Base-by-base conservation (phyloP, 2,329 filamentous ascomycete genomes). In the Tolypocladium tropicale region DNA sequence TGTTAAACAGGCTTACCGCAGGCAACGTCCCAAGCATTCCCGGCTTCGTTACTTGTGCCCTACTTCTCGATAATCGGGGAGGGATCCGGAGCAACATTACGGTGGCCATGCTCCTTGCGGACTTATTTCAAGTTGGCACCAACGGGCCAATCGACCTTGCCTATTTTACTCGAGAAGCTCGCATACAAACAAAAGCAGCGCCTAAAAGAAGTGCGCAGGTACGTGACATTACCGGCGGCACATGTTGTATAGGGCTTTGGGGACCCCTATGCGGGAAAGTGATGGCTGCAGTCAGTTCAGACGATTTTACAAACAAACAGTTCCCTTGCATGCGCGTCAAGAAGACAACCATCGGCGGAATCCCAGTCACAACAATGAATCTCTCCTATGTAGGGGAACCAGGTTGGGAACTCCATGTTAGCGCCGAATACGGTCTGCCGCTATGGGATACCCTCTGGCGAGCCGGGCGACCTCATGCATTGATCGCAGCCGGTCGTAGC, bases 331-430 rank as follows among this genome's bases (percentile, higher is more conserved):
- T 80, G 58, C 70, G 72, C 1, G 72, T 76, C 50, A 82, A 79
- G 68, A 70, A 68, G 21, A 73, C 74, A 0, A 72, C 66, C 56
- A 73, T 86, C 52, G 72, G 70, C 9, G 79, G 81, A 0, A 75
- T 86, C 16, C 82, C 83, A 0, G 80, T 83, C 3, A 78, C 73
- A 0, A 74, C 74, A 0, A 75, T 83, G 62, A 74, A 80, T 3
- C 73, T 83, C 39, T 85, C 82, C 0, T 82, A 80, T 53, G 79
- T 86, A 4, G 83, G 83, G 6, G 83, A 86, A 60, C 68, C 74
- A 0, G 83, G 83, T 1, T 86, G 81, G 81, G 83, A 86, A 63
- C 75, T 86, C 23, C 80, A 83, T 57, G 75, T 82, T 1, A 82
- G 73, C 36, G 78, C 83, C 0, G 83, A 85, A 30, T 76, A 79